Conservation (phyloP, 2,329 filamentous ascomycete genomes). For the Penicillium frequentans region DNA sequence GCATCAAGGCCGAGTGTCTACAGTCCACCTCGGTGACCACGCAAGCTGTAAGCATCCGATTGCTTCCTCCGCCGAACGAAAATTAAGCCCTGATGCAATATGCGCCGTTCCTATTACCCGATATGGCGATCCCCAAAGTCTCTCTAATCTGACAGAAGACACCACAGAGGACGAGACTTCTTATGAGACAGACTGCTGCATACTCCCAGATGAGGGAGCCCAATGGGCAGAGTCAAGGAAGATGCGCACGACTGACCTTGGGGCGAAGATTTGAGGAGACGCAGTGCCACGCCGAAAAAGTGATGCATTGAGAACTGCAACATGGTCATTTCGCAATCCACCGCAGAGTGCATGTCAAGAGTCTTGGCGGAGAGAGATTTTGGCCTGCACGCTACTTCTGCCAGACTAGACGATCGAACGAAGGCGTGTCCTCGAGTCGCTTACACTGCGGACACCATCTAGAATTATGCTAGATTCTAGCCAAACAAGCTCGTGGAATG, state of each 20-base stretch:
- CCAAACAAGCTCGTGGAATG: not conserved
- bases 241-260: not conserved
- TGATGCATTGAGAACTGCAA: not conserved
- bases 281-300: not conserved
- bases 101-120: not conserved
- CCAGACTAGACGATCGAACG: not conserved
- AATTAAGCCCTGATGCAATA: not conserved
- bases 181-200: not conserved
- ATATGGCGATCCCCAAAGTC: not conserved
- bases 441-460: too few species aligned
- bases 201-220: not conserved
- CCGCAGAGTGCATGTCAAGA: not conserved
- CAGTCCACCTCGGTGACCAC: not conserved
- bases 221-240: not conserved
- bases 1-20: not conserved
- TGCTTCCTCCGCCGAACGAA: too few species aligned
- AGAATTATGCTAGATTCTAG: too few species aligned
- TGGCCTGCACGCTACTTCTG: not conserved
- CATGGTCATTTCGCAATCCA: not conserved
- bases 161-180: not conserved
- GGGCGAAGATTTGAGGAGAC: not conserved
- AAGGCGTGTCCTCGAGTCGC: not conserved
- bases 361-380: not conserved
- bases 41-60: too few species aligned
- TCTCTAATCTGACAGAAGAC: not conserved